Evolutionary conservation across 306 rosid species (phyloP).

Genomic region (Pyrus betulifolia): DNA sequence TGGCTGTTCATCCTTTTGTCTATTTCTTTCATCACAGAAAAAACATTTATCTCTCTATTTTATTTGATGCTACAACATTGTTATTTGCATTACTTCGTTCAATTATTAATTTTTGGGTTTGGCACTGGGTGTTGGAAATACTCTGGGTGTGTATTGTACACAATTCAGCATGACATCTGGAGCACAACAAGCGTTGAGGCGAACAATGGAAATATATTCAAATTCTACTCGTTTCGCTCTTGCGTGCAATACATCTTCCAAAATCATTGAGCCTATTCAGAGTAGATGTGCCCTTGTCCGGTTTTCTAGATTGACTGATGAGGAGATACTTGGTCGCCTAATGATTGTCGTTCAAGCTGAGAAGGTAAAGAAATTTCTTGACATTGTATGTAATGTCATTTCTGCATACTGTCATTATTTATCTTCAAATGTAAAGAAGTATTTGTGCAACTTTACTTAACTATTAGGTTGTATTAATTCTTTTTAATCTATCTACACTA

Average conservation of each 20-base stretch:
- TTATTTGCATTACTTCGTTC: neutral
- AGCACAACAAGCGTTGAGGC: conserved; percentile 94
- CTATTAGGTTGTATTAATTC: neutral
- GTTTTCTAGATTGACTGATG: conserved; percentile 75
- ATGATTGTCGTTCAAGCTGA: conserved; percentile 87
- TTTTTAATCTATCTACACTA: neutral
- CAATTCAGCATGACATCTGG: conserved; percentile 82
- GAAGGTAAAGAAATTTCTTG: conserved; percentile 41
- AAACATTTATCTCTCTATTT: neutral
- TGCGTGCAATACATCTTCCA: conserved; percentile 88
- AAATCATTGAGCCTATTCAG: conserved; percentile 95
- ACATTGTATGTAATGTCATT: neutral
- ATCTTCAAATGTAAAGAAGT: neutral
- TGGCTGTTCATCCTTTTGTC: neutral
- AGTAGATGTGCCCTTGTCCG: conserved; percentile 97
- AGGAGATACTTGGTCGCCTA: conserved; percentile 82
- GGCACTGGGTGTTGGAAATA: neutral
- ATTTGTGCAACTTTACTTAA: neutral
- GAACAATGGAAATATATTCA: conserved; percentile 94
- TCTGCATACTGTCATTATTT: neutral
- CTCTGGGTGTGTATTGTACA: neutral
- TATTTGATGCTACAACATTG: neutral
- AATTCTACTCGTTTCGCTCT: conserved; percentile 91
- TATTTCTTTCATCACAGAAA: neutral
- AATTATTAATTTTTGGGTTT: too few species aligned